Base-by-base conservation (phyloP, 106 monocot species). In the Dactylorhiza incarnata region DNA sequence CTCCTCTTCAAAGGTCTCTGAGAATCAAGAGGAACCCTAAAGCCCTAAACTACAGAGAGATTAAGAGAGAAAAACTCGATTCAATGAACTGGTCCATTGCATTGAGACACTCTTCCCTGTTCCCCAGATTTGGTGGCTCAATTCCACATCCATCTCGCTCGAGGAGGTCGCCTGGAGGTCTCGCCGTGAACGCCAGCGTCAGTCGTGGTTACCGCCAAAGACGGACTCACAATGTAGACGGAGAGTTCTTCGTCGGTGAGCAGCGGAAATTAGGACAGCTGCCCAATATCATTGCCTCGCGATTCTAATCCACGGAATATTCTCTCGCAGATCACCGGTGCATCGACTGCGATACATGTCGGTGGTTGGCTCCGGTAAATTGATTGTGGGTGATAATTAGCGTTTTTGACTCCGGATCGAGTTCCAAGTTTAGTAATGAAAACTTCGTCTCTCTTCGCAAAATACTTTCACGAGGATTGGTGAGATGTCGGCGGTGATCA, bases 281-380 rank as follows among this genome's bases (percentile, higher is more conserved):
- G 10, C 46, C 8, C 25, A 47, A 16, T 6, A 12, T 15, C 45
- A 37, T 45, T 45, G 45, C 7, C 16, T 45, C 43, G 3, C n/a
- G n/a, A n/a, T n/a, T 45, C 13, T 45, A 71, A 45, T 68, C 20
- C 8, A 62, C 19, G 52, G 49, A 17, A 49, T 73, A 26, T 3
- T 37, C 37, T 37, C 37, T 37, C 54, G 14, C 78, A 87, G 84
- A 87, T 81, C 81, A 73, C 22, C 77, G 78, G 25, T 87, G 87
- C 45, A 87, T 87, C 14, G 87, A 87, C 62, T 87, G 87, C 63
- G 84, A 87, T 61, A 77, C 87, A 3, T 87, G 87, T 45, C 87
- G 87, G 2, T 87, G 87, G 87, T 82, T 87, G 84, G 87, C 87
- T 68, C 84, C 87, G 78, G 87, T 87, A 77, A 77, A 48, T 53